phyloP scores from a whole-genome alignment of 176 grass and related monocot species.

The Bothriochloa decipiens region DNA sequence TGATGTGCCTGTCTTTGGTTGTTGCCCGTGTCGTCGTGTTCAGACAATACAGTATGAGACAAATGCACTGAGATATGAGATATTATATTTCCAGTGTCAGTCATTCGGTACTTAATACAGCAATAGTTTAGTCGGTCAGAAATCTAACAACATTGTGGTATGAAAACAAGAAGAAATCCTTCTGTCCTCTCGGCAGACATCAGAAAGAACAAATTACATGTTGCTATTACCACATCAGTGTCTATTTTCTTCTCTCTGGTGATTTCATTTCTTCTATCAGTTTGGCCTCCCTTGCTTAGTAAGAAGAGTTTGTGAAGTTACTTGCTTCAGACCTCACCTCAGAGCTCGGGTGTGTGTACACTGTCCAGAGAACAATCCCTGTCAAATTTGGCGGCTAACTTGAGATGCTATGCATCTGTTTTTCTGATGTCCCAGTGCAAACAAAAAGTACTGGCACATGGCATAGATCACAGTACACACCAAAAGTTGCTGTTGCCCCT shows the following conservation, averaged over 20 bases:
- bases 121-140: conserved; percentile 14
- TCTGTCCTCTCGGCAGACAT: neutral
- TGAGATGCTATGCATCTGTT: conserved; percentile 38
- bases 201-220: neutral
- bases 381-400: conserved; percentile 48
- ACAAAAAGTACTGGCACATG: conserved; percentile 45
- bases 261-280: conserved; percentile 6
- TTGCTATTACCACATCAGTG: neutral
- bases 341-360: neutral
- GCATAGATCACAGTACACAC: neutral
- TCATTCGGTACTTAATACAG: conserved; percentile 11
- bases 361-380: conserved; percentile 40
- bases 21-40: conserved; percentile 40
- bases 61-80: conserved; percentile 3
- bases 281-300: neutral
- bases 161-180: neutral
- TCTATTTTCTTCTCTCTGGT: neutral
- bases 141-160: neutral
- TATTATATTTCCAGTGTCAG: conserved; percentile 22
- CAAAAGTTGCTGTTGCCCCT: conserved; percentile 21
- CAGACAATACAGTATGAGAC: neutral
- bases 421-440: neutral
- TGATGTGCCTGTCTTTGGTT: conserved; percentile 40
- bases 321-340: neutral
- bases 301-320: conserved; percentile 8